Evolutionary conservation across 345 rosid species (phyloP), one percentile per base, ranked within the genome.

Genomic region (Microthlaspi erraticum): DNA sequence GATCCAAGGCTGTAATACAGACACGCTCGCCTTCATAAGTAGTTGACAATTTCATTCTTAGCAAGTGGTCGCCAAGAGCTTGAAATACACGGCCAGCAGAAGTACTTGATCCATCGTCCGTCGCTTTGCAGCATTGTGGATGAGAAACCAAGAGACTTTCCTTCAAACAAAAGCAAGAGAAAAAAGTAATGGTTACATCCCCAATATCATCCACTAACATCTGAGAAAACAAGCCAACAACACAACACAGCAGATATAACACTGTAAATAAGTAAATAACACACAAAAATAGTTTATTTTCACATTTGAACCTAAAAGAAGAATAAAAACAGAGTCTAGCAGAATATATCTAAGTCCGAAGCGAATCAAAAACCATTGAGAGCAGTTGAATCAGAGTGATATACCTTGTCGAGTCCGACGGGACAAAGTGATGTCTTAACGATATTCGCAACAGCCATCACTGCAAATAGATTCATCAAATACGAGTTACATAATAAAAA

Each of bases 141-240:
- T 87, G 92, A 64, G 89, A 33, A 88, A 63, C 62, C 66, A 70
- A 63, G 61, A 57, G 44, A 54, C 43, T 19, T 20, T 68, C 70
- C 70, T 61, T 34, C 8, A 55, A 75, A 46, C 7, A 75, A 36
- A 33, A 46, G 36, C 44, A 75, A 29, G 46, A 26, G 4, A 54
- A 42, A 66, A 52, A 23, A 26, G 99, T 94, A 50, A 94, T 91
- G 10, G 96, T 89, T 32, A 91, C 96, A 66, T 94, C 99, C 61
- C 99, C 93, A 60, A 89, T 88, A 76, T 94, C 98, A 83, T 94
- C 98, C 48, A 94, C 99, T 43, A 91, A 81, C 99, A 91, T 91
- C 99, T 94, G 67, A 17, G n/a, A 76, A 71, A 29, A 2, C 55
- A 70, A 36, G 32, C 44, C n/a, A n/a, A n/a, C 29, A 18, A 58